These are phyloP conservation scores for Remersonia thermophila DNA, from an alignment of 2,329 filamentous ascomycete genomes.

Conservation along the genomic window DNA sequence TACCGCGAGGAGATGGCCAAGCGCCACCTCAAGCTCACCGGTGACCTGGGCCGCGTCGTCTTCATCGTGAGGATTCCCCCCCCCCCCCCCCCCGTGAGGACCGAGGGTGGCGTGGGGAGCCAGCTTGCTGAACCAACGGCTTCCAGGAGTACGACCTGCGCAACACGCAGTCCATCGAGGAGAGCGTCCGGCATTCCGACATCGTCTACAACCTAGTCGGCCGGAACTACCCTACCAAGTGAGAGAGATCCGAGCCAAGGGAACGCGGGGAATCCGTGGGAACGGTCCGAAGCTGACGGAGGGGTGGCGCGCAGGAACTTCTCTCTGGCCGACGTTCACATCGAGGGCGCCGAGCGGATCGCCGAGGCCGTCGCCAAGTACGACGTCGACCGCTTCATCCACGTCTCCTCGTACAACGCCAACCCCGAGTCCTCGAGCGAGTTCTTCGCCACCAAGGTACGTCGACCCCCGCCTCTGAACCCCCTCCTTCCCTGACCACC, in stretches of 20 bases:
- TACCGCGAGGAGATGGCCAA: constrained; percentile 97
- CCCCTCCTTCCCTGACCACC: too few species aligned
- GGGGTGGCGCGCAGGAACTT: constrained; percentile 57
- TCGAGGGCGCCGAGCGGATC: constrained; percentile 86
- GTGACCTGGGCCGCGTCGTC: constrained; percentile 78
- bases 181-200: constrained; percentile 92
- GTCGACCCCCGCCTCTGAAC: too few species aligned
- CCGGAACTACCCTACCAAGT: constrained; percentile 94
- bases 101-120: background rate
- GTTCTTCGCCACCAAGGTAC: constrained; percentile 81
- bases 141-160: constrained; percentile 79
- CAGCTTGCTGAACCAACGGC: constrained; percentile 12
- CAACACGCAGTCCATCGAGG: constrained; percentile 92
- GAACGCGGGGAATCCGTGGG: background rate
- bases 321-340: constrained; percentile 78
- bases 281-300: constrained; percentile 21
- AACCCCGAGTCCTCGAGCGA: constrained; percentile 67
- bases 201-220: constrained; percentile 95
- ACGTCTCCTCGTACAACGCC: constrained; percentile 92
- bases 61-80: constrained; percentile 60
- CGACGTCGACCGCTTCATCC: constrained; percentile 91
- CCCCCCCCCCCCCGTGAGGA: background rate
- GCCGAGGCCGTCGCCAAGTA: constrained; percentile 93
- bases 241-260: constrained; percentile 20
- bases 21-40: constrained; percentile 90